Conservation (phyloP, 495 filamentous ascomycete species). For the Achaetomiella virescens region DNA sequence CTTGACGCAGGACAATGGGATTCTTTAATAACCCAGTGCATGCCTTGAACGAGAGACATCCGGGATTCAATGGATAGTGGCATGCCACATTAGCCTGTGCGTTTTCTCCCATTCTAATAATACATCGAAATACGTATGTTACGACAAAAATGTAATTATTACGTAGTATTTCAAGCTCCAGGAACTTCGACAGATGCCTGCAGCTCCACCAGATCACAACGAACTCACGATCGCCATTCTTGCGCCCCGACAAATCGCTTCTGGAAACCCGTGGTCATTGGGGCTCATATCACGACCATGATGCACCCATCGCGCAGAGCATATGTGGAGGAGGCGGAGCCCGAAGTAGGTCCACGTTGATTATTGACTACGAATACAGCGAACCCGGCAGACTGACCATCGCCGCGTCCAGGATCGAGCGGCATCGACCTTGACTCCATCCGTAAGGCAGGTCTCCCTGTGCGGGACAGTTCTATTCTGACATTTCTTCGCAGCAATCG, state of each 20-base stretch:
- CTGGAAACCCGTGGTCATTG: not conserved
- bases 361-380: conserved; percentile 22
- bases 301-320: conserved; percentile 92
- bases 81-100: no score
- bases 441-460: conserved; percentile 48
- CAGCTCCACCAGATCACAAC: no score
- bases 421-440: conserved; percentile 74
- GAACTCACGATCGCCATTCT: not conserved
- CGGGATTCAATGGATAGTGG: no score
- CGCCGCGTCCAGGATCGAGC: conserved; percentile 45
- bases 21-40: no score
- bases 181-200: no score
- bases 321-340: conserved; percentile 83
- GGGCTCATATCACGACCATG: conserved; percentile 30
- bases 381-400: conserved; percentile 27
- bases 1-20: no score
- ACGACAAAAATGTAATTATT: no score
- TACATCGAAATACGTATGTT: no score
- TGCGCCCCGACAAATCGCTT: not conserved
- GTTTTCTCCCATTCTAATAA: no score
- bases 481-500: conserved; percentile 53
- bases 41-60: no score
- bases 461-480: not conserved
- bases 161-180: no score
- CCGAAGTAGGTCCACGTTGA: conserved; percentile 54